Evolutionary conservation across 352 stramenopile species (phyloP), one percentile per base, ranked within the genome.

Genomic region (Globisporangium ultimum): DNA sequence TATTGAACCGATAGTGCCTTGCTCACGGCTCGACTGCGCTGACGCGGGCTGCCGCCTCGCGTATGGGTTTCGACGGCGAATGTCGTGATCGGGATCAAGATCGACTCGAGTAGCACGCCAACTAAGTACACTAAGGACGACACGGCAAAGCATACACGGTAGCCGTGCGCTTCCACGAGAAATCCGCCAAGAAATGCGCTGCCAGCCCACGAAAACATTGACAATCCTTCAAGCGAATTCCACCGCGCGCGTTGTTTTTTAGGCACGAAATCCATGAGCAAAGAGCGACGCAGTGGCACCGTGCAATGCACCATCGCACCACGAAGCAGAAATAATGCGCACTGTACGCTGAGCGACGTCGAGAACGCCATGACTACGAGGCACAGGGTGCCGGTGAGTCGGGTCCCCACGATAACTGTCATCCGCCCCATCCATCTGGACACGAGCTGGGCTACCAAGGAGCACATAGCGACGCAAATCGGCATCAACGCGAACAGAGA

Each of bases 241-340:
- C 83, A 93, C 0, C 78, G 75, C 8, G 77, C 83, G 21, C 83
- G 80, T 45, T 84, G 60, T 9, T 67, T 56, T 42, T 76, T 79
- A 2, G 78, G 71, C 22, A 93, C 80, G 48, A 87, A 87, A 58
- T 93, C 83, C 80, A 93, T 91, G 13, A 93, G 67, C 20, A 93
- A 32, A 28, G 83, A 89, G 32, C 76, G 75, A 12, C 81, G 72
- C 32, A 93, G 55, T 10, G 80, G 80, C 51, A 86, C 74, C 0
- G 77, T 76, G 63, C 80, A 89, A 49, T 71, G 71, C 68, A 89
- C 87, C 48, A 90, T 70, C 14, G 65, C 73, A 20, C 63, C 78
- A 17, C 75, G 72, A 12, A 77, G 46, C 22, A 91, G 48, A 49
- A 91, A 89, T 15, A 91, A 52, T 4, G 57, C 68, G 36, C 67